Evolutionary conservation across 2,329 filamentous ascomycete species (phyloP).

Genomic region (Orbilia ellipsospora): DNA sequence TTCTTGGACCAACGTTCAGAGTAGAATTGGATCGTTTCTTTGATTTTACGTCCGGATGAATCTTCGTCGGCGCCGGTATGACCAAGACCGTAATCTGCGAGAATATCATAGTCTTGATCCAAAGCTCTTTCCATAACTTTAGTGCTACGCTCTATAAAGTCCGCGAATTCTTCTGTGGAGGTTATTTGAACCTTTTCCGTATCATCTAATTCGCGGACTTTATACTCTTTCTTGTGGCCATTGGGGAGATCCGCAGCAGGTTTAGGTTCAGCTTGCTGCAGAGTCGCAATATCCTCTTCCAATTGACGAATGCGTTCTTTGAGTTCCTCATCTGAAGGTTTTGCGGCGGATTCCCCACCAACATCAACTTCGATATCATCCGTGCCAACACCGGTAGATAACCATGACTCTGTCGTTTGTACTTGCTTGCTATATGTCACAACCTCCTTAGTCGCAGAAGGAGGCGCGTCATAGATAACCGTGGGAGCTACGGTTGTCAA

Average conservation of each 20-base stretch:
- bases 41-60: conserved; percentile 76
- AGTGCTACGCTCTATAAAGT: conserved; percentile 93
- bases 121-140: conserved; percentile 97
- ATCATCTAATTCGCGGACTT: conserved; percentile 74
- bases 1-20: conserved; percentile 97
- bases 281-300: conserved; percentile 85
- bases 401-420: conserved; percentile 85
- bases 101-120: conserved; percentile 83
- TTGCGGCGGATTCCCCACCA: conserved; percentile 58
- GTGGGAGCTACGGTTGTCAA: conserved; percentile 78
- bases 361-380: conserved; percentile 73
- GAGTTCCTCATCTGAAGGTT: conserved; percentile 78
- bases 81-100: conserved; percentile 90
- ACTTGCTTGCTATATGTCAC: conserved; percentile 98
- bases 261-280: conserved; percentile 43
- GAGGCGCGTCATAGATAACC: conserved; percentile 82
- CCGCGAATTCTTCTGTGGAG: conserved; percentile 89
- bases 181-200: conserved; percentile 93
- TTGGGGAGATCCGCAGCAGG: conserved; percentile 7
- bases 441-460: conserved; percentile 80
- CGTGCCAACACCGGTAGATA: conserved; percentile 72
- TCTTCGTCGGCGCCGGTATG: conserved; percentile 82
- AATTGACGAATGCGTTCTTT: conserved; percentile 87
- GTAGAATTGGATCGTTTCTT: conserved; percentile 91
- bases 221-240: conserved; percentile 68